Evolutionary conservation across 192 early-diverging fungal species (phyloP).

Genomic region (Umbelopsis isabellina): DNA sequence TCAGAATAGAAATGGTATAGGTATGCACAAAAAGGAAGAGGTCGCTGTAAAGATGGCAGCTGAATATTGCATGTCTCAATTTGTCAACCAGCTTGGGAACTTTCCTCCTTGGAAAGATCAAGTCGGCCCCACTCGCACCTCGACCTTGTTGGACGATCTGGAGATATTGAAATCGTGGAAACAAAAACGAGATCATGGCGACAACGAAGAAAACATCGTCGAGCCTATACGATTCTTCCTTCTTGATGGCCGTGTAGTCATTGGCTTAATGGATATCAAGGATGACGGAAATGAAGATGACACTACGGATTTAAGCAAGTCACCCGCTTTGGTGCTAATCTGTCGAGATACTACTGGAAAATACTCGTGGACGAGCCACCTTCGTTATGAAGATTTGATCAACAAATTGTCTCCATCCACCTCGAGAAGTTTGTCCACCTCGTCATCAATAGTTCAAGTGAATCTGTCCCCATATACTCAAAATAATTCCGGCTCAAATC

Average conservation of each 20-base stretch:
- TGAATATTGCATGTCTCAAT: conserved; percentile 69
- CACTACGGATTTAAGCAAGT: conserved; percentile 2
- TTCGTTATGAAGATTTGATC: conserved; percentile 52
- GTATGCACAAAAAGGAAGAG: conserved; percentile 45
- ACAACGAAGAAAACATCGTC: conserved; percentile 21
- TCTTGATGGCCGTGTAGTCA: conserved; percentile 65
- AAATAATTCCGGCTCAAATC: neutral
- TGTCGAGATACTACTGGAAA: conserved; percentile 73
- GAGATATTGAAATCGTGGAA: neutral
- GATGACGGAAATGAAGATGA: neutral
- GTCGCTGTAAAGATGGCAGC: conserved; percentile 71
- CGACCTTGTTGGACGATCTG: conserved; percentile 69
- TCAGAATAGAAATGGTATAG: neutral
- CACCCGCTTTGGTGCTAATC: conserved; percentile 59
- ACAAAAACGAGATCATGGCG: neutral
- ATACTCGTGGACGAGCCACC: conserved; percentile 66
- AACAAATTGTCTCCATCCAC: conserved; percentile 3
- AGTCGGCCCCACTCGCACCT: conserved; percentile 62
- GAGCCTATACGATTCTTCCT: conserved; percentile 69
- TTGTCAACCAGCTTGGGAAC: conserved; percentile 72
- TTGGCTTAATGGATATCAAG: conserved; percentile 65
- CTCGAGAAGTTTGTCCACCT: neutral
- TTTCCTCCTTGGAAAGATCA: conserved; percentile 69
- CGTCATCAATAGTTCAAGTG: neutral
- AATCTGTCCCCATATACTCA: neutral